Base-by-base conservation (phyloP, 371 early-diverging fungal genomes). In the Dipsacomyces acuminosporus region DNA sequence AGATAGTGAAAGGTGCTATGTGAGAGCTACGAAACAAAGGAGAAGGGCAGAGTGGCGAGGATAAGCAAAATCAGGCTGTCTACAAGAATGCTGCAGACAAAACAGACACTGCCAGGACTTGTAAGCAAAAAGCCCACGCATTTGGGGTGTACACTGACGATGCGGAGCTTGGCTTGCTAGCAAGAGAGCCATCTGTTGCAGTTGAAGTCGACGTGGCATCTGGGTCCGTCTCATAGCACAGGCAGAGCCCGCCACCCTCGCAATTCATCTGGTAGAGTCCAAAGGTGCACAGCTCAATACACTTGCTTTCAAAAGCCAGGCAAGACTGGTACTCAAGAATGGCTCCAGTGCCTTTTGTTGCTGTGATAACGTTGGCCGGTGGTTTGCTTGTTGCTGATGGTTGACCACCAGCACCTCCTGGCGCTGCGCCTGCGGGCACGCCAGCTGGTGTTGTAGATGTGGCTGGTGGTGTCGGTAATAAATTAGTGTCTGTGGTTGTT, bases 181-280 rank as follows among this genome's bases (percentile, higher is more conserved):
- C 38, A 38, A n/a, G 56, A 33, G 33, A 14, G 11, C 21, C 47
- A 15, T 4, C 24, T 30, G 30, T 5, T 30, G 30, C 30, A 7
- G 30, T 30, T 5, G 30, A 26, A 8, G 41, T 45, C 8, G 34
- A 36, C 9, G 49, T 48, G 25, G 36, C 47, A 14, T 48, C 50
- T n/a, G 60, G 50, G 44, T 55, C 52, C 30, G 43, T 47, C 7
- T 49, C 41, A 15, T 48, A 59, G 64, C 70, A 69, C 45, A 69
- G 38, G 45, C 70, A 69, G 8, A 64, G 33, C 23, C 70, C 70
- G 42, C 70, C 70, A 15, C n/a, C 41, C 15, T 50, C 38, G 38
- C 70, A 69, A 49, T 54, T 33, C 70, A 69, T 69, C 21, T 55
- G 50, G 47, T 48, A 64, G 14, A 69, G 41, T 9, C 70, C 64